Percentiles rank a stretch among this genome's conserved stretches.
Conservation (phyloP, 2,329 filamentous ascomycete genomes). For the Aspergillus oerlinghausenensis region DNA sequence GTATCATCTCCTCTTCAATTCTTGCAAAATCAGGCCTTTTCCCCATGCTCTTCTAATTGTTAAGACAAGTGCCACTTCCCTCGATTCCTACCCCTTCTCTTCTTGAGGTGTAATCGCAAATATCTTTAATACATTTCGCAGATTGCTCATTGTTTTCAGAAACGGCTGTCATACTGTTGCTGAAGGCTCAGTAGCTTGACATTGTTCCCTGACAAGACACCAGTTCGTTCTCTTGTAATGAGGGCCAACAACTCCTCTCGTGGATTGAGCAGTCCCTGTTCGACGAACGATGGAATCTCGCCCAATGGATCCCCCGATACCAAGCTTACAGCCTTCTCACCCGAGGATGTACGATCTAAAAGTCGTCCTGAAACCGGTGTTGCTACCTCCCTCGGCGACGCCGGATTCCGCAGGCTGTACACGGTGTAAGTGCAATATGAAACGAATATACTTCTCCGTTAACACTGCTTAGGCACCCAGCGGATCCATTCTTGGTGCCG, state of each 20-base stretch:
- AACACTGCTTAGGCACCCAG: conserved; percentile 12
- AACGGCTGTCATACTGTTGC: background rate
- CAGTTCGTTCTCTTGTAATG: conserved; percentile 14
- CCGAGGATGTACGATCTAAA: conserved; percentile 50
- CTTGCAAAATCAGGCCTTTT: background rate
- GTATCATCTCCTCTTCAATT: background rate
- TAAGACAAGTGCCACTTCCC: background rate
- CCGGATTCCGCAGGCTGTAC: conserved; percentile 15
- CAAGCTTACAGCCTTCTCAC: conserved; percentile 60
- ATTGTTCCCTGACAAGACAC: background rate
- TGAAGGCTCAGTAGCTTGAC: background rate
- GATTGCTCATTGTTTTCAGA: background rate
- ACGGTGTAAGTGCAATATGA: conserved; percentile 17
- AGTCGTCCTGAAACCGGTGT: conserved; percentile 16
- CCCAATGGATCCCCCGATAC: conserved; percentile 62
- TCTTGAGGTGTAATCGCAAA: background rate
- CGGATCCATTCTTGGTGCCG: conserved; percentile 28
- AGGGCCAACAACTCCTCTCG: conserved; percentile 23
- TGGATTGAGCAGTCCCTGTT: conserved; percentile 34
- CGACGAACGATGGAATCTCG: conserved; percentile 50
- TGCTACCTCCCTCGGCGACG: conserved; percentile 12
- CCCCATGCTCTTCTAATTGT: background rate
- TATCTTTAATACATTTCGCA: background rate
- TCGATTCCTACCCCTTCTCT: background rate
- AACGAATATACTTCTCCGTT: background rate